Base-by-base conservation (phyloP, 2,329 filamentous ascomycete species). In the Chaetomium olivaceum region DNA sequence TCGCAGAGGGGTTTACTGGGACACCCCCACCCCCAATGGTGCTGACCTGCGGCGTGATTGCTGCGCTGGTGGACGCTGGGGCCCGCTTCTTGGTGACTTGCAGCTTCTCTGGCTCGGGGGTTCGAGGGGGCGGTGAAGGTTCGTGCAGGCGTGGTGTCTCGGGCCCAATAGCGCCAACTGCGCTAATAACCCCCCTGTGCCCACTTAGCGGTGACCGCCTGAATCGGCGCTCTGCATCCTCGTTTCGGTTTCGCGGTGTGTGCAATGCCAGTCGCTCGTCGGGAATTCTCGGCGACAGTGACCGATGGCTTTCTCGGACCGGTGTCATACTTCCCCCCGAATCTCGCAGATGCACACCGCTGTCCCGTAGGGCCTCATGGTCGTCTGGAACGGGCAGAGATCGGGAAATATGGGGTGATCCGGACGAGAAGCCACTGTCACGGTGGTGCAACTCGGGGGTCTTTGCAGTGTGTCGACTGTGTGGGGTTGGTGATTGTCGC, bases 321-420 rank as follows among this genome's bases (percentile, higher is more conserved):
- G 60, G 65, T 50, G 64, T 67, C 23, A n/a, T 21, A 16, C 50
- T 70, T 43, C 80, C 80, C n/a, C 73, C 68, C 77, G 77, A 79
- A 50, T 85, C 83, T 25, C 80, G 81, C 52, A 86, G 77, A 69
- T 87, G 82, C 33, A 87, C 81, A 29, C 83, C 85, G 74, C 86
- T 88, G 71, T 88, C 85, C 52, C 83, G 80, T 58, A 79, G 76
- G 33, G 75, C 72, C 33, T 79, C 76, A 23, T 78, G 74, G 14
- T 75, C 74, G 16, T 74, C 68, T 0, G 72, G 64, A 59, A 74
- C 74, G 68, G 75, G 80, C 5, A 43, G 16, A 43, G 39, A 43
- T 62, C 74, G 75, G 60, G 76, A 76, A 48, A 77, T 74, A 51
- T 76, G 76, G 16, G 83, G 79, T 2, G 83, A 82, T 55, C 79